Conservation (phyloP, 164 flowering plant species). For the Annona squamosa region DNA sequence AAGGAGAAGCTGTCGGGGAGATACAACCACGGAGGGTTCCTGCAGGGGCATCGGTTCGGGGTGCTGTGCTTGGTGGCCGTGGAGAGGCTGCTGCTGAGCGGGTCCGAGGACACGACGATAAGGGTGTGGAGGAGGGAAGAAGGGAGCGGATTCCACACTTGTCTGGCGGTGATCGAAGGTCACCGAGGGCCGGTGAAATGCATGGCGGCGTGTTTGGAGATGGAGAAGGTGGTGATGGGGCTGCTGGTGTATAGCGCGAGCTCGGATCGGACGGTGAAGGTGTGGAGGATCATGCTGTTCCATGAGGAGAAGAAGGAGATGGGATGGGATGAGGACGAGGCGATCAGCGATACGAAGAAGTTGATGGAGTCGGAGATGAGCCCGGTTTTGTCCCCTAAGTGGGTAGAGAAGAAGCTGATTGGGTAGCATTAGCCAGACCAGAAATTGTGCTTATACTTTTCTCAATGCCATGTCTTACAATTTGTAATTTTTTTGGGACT, state of each 20-base stretch:
- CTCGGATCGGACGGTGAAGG: conserved; percentile 43
- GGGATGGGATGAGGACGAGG: not conserved
- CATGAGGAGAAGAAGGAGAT: conserved; percentile 15
- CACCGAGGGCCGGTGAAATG: conserved; percentile 44
- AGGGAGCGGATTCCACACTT: conserved; percentile 26
- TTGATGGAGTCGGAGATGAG: conserved; percentile 26
- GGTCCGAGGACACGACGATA: conserved; percentile 45
- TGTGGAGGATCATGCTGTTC: conserved; percentile 38
- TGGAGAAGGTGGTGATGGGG: conserved; percentile 25
- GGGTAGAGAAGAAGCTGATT: conserved; percentile 63
- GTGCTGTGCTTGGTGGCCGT: conserved; percentile 35
- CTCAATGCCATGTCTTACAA: too few relatives aligned
- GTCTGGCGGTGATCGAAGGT: conserved; percentile 38
- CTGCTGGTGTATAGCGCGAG: conserved; percentile 40
- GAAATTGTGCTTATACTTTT: not conserved
- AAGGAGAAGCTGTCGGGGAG: conserved; percentile 29
- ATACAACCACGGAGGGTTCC: conserved; percentile 32
- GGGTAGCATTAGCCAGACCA: conserved; percentile 4
- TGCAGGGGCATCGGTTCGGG: conserved; percentile 33
- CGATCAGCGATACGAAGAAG: conserved; percentile 3
- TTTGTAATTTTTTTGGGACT: too few relatives aligned
- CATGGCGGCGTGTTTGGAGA: conserved; percentile 36
- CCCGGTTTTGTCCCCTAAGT: conserved; percentile 70
- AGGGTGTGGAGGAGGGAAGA: conserved; percentile 48
- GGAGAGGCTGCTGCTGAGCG: conserved; percentile 31